A percentile compares a stretch with the other conserved stretches of the same genome.
These are phyloP conservation scores for Metschnikowia sp. DNA, from an alignment of 805 yeast species.

Conservation along the genomic window DNA sequence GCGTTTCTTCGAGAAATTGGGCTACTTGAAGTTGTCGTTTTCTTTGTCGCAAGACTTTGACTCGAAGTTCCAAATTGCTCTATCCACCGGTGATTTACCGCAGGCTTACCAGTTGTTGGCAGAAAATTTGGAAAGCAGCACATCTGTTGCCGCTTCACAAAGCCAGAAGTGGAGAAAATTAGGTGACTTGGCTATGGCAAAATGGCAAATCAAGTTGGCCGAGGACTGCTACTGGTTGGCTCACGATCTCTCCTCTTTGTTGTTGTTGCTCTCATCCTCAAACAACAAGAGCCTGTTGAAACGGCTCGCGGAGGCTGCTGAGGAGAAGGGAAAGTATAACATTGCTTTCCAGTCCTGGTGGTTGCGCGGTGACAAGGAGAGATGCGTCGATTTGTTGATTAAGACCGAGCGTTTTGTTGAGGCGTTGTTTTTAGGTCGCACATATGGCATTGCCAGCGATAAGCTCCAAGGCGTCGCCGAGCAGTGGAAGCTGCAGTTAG, in stretches of 20 bases:
- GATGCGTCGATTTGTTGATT: conserved; percentile 62
- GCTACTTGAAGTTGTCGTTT: conserved; percentile 77
- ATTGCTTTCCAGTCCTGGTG: conserved; percentile 90
- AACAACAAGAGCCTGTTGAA: conserved; percentile 62
- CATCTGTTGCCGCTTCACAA: conserved; percentile 40
- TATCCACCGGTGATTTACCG: conserved; percentile 66
- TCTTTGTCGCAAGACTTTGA: conserved; percentile 82
- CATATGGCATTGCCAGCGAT: conserved; percentile 51
- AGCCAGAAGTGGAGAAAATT: conserved; percentile 77
- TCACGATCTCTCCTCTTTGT: conserved; percentile 74
- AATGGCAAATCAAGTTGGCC: conserved; percentile 81
- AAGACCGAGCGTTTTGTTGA: conserved; percentile 73
- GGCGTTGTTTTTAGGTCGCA: conserved; percentile 75
- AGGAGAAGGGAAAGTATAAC: conserved; percentile 75
- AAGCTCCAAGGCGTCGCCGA: conserved; percentile 47
- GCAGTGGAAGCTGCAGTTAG: conserved; percentile 66
- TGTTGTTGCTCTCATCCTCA: conserved; percentile 78
- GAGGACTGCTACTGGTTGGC: conserved; percentile 76
- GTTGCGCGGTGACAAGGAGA: conserved; percentile 69
- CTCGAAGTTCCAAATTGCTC: conserved; percentile 87
- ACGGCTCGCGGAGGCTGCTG: conserved; percentile 64
- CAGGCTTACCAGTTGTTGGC: conserved; percentile 59
- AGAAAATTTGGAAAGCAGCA: conserved; percentile 40
- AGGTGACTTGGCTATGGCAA: conserved; percentile 79
- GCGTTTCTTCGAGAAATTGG: conserved; percentile 91